A percentile compares a stretch with the other conserved stretches of the same genome.
Conservation (phyloP, 495 filamentous ascomycete genomes). For the Penicillium diatomitis region DNA sequence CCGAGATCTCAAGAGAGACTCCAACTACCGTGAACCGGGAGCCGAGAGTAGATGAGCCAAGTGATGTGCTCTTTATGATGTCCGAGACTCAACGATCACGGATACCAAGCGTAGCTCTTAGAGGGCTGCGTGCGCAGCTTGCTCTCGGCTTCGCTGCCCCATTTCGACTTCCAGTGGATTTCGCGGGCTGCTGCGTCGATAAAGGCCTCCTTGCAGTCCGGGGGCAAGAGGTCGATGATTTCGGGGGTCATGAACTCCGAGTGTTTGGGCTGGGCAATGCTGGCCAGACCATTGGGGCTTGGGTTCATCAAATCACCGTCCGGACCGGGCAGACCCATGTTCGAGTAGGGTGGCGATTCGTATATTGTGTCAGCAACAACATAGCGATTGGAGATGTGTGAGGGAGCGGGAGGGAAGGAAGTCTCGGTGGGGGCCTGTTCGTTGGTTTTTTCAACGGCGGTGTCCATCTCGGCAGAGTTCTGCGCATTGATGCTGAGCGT, state of each 20-base stretch:
- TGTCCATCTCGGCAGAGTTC: constrained; percentile 1
- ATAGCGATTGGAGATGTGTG: constrained; percentile 62
- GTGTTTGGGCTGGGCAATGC: constrained; percentile 28
- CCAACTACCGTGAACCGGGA: too few species aligned
- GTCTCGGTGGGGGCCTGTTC: constrained; percentile 7
- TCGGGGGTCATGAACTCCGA: constrained; percentile 53
- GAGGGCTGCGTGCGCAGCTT: constrained; percentile 37
- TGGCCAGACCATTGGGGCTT: constrained; percentile 56
- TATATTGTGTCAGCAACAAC: constrained; percentile 63
- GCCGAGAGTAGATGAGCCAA: too few species aligned
- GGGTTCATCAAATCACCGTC: constrained; percentile 50
- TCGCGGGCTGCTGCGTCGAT: constrained; percentile 52
- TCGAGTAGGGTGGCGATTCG: constrained; percentile 49
- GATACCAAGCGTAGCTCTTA: constrained; percentile 44
- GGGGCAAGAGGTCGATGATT: constrained; percentile 57
- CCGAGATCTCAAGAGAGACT: background rate
- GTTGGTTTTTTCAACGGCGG: constrained; percentile 2
- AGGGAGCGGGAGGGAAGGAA: constrained; percentile 56
- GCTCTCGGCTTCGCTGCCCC: constrained; percentile 53
- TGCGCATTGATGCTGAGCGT: constrained; percentile 27
- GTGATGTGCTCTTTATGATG: background rate
- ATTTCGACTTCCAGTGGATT: constrained; percentile 60
- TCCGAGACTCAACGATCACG: constrained; percentile 11
- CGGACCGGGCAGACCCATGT: constrained; percentile 54
- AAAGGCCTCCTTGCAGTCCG: constrained; percentile 63